Evolutionary conservation across 2,329 filamentous ascomycete species (phyloP), one percentile per base, ranked within the genome.

Genomic region (Beauveria sp.): DNA sequence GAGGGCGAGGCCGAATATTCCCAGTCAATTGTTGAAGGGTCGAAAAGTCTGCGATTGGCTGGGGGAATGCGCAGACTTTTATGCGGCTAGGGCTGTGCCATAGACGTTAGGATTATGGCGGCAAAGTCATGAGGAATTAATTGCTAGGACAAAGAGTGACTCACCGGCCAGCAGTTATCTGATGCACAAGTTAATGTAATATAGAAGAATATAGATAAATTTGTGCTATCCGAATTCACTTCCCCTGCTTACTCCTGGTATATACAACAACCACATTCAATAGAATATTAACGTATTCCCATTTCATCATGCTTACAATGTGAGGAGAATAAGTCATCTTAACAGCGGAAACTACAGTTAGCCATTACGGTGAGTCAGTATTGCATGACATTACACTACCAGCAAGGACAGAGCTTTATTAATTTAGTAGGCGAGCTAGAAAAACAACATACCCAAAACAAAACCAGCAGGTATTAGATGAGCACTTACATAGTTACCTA

Each of bases 131-230:
- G 51, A 54, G 14, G 51, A 43, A 54, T 43, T 54, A 14, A 54
- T 34, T 28, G 16, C 50, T 40, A 43, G 14, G 12, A 28, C 22
- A 26, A 26, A 54, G 37, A 43, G 51, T 54, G 34, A 54, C 34
- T 54, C 51, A 54, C 51, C 14, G 22, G 10, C 40, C 20, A 55
- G 52, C 37, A 55, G 12, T 55, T 55, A 5, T 55, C 22, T 30
- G n/a, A 56, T 48, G 28, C 54, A 48, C 43, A 56, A 48, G 54
- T n/a, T 56, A 56, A 48, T 56, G 43, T 56, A 34, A 47, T 48
- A 56, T 55, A 16, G 52, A 44, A 30, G 37, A 44, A 44, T 44
- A 43, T 44, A 12, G 48, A 51, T 51, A 26, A 51, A 37, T 51
- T 18, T 51, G 28, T 46, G 43, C 43, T 20, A 46, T 46, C 24